A percentile compares a stretch with the other conserved stretches of the same genome.
Conservation (phyloP, 257 asterid species). For the Capsicum baccatum region DNA sequence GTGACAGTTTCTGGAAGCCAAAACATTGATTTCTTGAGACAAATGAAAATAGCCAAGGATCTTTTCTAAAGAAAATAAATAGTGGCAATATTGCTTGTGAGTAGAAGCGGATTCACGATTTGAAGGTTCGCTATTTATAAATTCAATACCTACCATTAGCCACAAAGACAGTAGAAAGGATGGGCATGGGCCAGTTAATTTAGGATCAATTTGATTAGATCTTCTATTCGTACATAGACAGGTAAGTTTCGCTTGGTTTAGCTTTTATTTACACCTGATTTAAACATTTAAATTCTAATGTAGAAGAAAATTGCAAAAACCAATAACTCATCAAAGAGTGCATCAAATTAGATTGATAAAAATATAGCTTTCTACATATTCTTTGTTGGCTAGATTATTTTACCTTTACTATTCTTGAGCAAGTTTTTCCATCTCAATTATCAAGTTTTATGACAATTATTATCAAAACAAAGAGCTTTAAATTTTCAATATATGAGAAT, state of each 20-base stretch:
- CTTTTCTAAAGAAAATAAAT: slow-evolving; percentile 18
- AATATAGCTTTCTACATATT: neutral
- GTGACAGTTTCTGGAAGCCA: slow-evolving; percentile 3
- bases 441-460: neutral
- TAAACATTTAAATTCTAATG: neutral
- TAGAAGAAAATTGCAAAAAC: neutral
- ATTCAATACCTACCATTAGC: neutral
- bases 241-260: neutral
- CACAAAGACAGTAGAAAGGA: neutral
- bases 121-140: neutral
- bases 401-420: neutral
- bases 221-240: neutral
- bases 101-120: neutral
- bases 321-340: neutral
- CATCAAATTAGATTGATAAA: neutral
- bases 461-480: neutral
- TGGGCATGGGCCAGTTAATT: neutral
- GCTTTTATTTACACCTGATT: neutral
- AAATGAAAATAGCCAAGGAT: neutral
- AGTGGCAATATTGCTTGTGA: neutral
- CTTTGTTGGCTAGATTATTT: neutral
- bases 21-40: slow-evolving; percentile 6
- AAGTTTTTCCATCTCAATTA: neutral
- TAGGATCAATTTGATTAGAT: neutral
- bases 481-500: neutral